A percentile compares a stretch with the other conserved stretches of the same genome.
These are phyloP conservation scores for Capsella rubella DNA, from an alignment of 441 rosid genomes.

Conservation along the genomic window DNA sequence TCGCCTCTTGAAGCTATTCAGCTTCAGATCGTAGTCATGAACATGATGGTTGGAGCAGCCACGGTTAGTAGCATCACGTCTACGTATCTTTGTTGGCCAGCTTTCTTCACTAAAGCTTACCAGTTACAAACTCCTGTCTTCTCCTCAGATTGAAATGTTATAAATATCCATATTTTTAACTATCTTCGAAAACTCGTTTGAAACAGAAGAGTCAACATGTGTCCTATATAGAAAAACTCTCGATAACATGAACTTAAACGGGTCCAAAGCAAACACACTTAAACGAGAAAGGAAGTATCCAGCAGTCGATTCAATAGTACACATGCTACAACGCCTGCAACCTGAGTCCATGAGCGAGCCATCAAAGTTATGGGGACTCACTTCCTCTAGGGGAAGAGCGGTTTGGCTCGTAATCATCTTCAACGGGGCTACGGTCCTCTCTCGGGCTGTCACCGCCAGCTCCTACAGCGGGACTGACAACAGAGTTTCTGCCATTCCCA, in stretches of 20 bases:
- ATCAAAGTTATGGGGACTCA: constrained; percentile 52
- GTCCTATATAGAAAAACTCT: constrained; percentile 3
- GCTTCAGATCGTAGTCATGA: constrained; percentile 90
- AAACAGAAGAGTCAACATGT: constrained; percentile 13
- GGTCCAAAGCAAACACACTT: constrained; percentile 25
- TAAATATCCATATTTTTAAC: not conserved
- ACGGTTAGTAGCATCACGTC: constrained; percentile 82
- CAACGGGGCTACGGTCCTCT: constrained; percentile 58
- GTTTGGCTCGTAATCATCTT: constrained; percentile 56
- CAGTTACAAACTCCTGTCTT: constrained; percentile 73
- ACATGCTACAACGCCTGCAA: constrained; percentile 27
- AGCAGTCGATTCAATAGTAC: constrained; percentile 23
- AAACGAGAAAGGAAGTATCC: constrained; percentile 18
- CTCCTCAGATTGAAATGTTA: constrained; percentile 34
- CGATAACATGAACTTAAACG: constrained; percentile 3
- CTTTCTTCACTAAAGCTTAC: constrained; percentile 84
- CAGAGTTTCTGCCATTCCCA: constrained; percentile 49
- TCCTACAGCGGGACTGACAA: constrained; percentile 33
- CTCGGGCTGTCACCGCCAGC: constrained; percentile 36
- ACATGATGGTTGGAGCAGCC: constrained; percentile 86
- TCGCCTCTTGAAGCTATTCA: constrained; percentile 91
- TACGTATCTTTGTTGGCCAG: constrained; percentile 82
- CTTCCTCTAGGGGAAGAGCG: constrained; percentile 59
- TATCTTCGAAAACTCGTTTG: constrained; percentile 6
- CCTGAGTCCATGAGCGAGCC: constrained; percentile 16